phyloP scores from a whole-genome alignment of 257 asterid genomes.

The Solanum medicagineum region DNA sequence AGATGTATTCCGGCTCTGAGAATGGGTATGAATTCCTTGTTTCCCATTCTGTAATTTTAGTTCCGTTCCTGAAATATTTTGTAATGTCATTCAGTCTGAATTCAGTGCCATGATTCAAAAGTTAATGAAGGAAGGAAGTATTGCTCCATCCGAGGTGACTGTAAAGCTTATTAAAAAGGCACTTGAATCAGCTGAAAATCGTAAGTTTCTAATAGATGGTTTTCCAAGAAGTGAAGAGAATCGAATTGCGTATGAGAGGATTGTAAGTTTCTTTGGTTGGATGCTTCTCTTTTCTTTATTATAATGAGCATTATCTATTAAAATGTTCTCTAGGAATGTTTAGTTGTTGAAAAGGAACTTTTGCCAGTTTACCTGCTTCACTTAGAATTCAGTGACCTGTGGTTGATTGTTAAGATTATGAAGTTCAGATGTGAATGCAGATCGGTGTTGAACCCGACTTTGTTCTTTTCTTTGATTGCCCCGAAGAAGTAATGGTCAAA shows the following conservation, averaged over 20 bases:
- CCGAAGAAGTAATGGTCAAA: constrained; percentile 82
- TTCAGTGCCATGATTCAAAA: constrained; percentile 75
- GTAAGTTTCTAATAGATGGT: constrained; percentile 82
- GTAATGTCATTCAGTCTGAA: constrained; percentile 1
- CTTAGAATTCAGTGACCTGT: not conserved
- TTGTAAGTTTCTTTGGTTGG: constrained; percentile 42
- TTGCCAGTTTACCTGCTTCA: not conserved
- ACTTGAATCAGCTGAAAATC: constrained; percentile 40
- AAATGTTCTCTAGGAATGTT: not conserved
- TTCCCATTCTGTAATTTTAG: not conserved
- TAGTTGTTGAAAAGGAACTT: not conserved
- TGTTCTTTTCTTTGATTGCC: constrained; percentile 92
- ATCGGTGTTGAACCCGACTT: constrained; percentile 74
- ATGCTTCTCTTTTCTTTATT: not conserved
- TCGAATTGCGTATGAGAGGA: constrained; percentile 63
- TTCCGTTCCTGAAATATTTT: not conserved
- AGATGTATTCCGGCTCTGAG: constrained; percentile 53
- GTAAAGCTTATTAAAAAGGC: constrained; percentile 65
- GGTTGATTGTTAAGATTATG: not conserved
- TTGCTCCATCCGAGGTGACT: constrained; percentile 91
- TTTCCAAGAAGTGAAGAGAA: constrained; percentile 97
- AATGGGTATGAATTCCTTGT: constrained; percentile 35
- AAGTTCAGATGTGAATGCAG: constrained; percentile 31
- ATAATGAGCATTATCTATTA: constrained; percentile 2
- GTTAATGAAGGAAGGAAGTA: constrained; percentile 74